Evolutionary conservation across 345 rosid genomes (phyloP).

Genomic region (Rubroshorea leprosula): DNA sequence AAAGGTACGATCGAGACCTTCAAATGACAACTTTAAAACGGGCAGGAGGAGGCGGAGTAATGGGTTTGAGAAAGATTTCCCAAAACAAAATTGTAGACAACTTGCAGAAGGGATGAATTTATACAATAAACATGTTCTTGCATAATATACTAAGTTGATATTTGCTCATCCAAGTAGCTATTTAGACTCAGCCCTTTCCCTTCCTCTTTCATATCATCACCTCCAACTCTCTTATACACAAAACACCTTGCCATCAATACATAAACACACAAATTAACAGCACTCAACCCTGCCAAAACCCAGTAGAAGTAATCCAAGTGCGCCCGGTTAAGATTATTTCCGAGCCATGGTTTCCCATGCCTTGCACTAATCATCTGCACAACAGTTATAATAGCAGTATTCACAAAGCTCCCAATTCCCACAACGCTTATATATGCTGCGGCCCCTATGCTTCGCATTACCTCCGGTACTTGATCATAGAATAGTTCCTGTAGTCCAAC

Average conservation of each 20-base stretch:
- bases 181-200: neutral
- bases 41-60: too few relatives aligned
- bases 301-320: conserved; percentile 62
- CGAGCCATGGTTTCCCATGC: conserved; percentile 55
- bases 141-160: too few relatives aligned
- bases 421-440: conserved; percentile 55
- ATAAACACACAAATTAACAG: conserved; percentile 44
- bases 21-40: too few relatives aligned
- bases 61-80: too few relatives aligned
- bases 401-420: conserved; percentile 77
- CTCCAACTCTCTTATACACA: conserved; percentile 53
- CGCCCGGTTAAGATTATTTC: conserved; percentile 57
- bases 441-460: conserved; percentile 84
- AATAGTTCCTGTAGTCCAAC: conserved; percentile 82
- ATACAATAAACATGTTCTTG: neutral
- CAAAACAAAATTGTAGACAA: too few relatives aligned
- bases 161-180: neutral
- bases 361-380: conserved; percentile 45
- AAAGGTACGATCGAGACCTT: too few relatives aligned
- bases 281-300: conserved; percentile 64
- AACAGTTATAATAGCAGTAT: conserved; percentile 43
- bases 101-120: neutral
- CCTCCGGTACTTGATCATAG: conserved; percentile 81
- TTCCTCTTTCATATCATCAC: neutral
- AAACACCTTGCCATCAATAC: conserved; percentile 49